These are phyloP conservation scores for Plasmodium vivax DNA, from an alignment of 169 alveolate genomes.

Conservation along the genomic window DNA sequence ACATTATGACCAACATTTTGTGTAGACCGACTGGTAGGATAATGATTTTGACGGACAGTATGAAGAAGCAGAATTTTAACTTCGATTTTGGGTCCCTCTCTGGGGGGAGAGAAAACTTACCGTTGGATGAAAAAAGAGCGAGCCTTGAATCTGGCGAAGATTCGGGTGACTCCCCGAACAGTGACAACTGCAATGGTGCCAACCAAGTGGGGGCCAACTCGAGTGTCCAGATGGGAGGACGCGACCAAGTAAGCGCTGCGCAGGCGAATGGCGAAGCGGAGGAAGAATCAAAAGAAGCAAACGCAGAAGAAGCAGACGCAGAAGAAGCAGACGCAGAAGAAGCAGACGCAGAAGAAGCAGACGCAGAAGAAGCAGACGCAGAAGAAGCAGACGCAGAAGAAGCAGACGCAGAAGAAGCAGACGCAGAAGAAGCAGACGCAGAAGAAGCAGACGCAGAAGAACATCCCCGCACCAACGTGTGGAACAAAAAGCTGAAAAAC, in stretches of 20 bases:
- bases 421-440: neutral
- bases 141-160: neutral
- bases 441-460: neutral
- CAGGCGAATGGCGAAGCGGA: neutral
- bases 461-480: constrained; percentile 16
- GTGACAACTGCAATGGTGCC: neutral
- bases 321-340: neutral
- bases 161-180: neutral
- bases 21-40: constrained; percentile 82
- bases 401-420: neutral
- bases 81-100: constrained; percentile 71
- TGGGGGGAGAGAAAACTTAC: neutral
- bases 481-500: constrained; percentile 66
- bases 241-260: neutral
- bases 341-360: neutral
- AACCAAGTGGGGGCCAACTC: neutral
- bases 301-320: neutral
- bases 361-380: neutral
- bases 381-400: neutral
- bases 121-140: neutral
- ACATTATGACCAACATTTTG: constrained; percentile 82
- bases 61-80: constrained; percentile 78
- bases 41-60: constrained; percentile 77
- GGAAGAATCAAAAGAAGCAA: neutral
- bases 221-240: neutral